Conservation (phyloP, 768 basidiomycete species). For the Crucibulum laeve region DNA sequence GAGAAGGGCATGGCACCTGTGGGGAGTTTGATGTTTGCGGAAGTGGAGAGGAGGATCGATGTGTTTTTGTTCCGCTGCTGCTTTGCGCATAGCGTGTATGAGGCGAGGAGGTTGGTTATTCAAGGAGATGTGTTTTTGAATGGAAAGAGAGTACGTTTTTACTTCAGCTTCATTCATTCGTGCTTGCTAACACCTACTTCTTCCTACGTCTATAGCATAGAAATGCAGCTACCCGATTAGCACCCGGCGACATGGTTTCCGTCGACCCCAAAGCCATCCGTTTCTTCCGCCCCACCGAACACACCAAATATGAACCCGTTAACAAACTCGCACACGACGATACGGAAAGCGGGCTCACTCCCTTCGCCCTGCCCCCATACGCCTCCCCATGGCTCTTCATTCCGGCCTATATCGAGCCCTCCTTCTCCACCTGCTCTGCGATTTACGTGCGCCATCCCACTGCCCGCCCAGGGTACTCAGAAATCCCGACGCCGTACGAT, state of each 20-base stretch:
- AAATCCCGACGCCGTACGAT: conserved; percentile 94
- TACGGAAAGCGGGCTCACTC: conserved; percentile 38
- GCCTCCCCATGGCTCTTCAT: conserved; percentile 92
- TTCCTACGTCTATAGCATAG: conserved; percentile 50
- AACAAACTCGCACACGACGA: conserved; percentile 11
- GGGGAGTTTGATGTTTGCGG: conserved; percentile 90
- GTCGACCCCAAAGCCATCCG: conserved; percentile 80
- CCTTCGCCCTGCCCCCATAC: conserved; percentile 83
- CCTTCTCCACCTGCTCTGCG: conserved; percentile 84
- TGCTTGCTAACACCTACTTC: conserved; percentile 3
- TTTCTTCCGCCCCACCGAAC: conserved; percentile 48
- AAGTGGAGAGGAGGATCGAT: conserved; percentile 94
- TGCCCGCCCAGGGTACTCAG: conserved; percentile 91
- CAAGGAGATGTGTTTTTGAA: conserved; percentile 88
- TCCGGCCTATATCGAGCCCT: conserved; percentile 64
- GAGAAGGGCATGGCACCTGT: conserved; percentile 78
- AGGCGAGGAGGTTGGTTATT: conserved; percentile 81
- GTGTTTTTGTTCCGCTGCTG: conserved; percentile 88
- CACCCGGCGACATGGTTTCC: conserved; percentile 92
- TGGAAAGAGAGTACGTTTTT: conserved; percentile 70
- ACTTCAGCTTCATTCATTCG: neutral
- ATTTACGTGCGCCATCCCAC: conserved; percentile 96
- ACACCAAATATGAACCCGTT: conserved; percentile 29
- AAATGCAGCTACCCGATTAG: conserved; percentile 81
- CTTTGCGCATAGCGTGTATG: conserved; percentile 85